Evolutionary conservation across 2,329 filamentous ascomycete genomes (phyloP), one percentile per base, ranked within the genome.

Genomic region (Aspergillus flavus): DNA sequence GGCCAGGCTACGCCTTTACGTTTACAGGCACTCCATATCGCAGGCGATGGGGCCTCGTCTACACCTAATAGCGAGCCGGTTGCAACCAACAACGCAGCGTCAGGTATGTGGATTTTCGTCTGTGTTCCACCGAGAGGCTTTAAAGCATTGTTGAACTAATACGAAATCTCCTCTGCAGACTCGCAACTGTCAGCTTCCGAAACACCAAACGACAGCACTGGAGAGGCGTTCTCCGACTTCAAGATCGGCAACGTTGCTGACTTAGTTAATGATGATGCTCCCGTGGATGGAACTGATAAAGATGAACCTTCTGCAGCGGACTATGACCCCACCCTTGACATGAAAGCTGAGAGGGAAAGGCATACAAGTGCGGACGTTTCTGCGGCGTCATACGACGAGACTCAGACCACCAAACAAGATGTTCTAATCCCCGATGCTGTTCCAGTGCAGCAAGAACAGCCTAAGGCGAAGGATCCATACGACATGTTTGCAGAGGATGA

Each of bases 261-360:
- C 68, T 83, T 92, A 67, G 86, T 88, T 76, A 91, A 92, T 73
- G 68, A 76, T 65, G 67, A 73, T 70, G 66, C 74, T 61, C 68
- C 77, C 67, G 69, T 79, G 66, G 69, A 75, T 48, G 75, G 75
- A 68, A 77, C 78, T 66, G 86, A 87, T 53, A 85, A 86, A 59
- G 90, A 95, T 71, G 92, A 90, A 7, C 91, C 92, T 6, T 97
- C 93, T n/a, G 94, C 94, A 53, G 93, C 93, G 63, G 92, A 97
- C 76, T 97, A 97, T 75, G 92, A 97, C 73, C 94, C 94, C 1
- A 95, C 89, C 1, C 84, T 89, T 69, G 94, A 97, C 74, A 95
- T 94, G 91, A 85, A 90, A 75, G 92, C 96, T 76, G 93, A 97
- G 69, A 87, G 88, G 71, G 84, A 87, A 63, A 87, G 90, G 61